A percentile compares a stretch with the other conserved stretches of the same genome.
Conservation (phyloP, 352 stramenopile species). For the Pythium myriotylum region DNA sequence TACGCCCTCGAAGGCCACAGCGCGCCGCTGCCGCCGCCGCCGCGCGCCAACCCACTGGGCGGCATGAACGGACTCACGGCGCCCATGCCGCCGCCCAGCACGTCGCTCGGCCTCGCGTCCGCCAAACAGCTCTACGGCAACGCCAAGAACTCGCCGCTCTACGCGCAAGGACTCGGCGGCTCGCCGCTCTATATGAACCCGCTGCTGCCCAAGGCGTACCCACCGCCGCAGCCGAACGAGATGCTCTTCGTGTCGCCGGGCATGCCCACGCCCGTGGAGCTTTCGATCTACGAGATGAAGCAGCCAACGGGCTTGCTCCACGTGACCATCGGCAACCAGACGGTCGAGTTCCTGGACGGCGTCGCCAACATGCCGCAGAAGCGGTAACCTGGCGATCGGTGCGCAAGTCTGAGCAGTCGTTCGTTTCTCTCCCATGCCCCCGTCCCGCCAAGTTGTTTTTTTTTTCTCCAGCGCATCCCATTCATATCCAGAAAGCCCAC, state of each 20-base stretch:
- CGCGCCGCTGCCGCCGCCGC: conserved; percentile 40
- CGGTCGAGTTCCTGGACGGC: conserved; percentile 79
- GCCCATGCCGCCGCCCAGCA: conserved; percentile 38
- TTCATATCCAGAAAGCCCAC: conserved; percentile 28
- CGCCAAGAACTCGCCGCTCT: conserved; percentile 21
- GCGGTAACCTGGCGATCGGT: conserved; percentile 42
- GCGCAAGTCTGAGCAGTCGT: conserved; percentile 13
- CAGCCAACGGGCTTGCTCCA: conserved; percentile 80
- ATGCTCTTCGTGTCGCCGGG: conserved; percentile 69
- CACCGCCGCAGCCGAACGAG: conserved; percentile 51
- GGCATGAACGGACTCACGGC: conserved; percentile 21
- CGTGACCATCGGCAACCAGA: conserved; percentile 82
- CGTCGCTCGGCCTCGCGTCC: conserved; percentile 36
- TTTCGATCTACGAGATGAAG: conserved; percentile 88
- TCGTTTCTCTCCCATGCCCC: conserved; percentile 30
- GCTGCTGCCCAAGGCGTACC: conserved; percentile 67
- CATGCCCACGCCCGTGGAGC: conserved; percentile 68
- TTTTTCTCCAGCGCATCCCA: not conserved
- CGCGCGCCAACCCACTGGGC: conserved; percentile 12
- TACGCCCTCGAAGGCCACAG: conserved; percentile 48
- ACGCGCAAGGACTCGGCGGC: conserved; percentile 16
- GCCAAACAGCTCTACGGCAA: conserved; percentile 30
- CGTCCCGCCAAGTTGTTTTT: not conserved
- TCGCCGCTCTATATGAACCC: conserved; percentile 64
- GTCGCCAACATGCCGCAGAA: conserved; percentile 85